Evolutionary conservation across 495 filamentous ascomycete genomes (phyloP).

Genomic region (Penicillium pancosmium): DNA sequence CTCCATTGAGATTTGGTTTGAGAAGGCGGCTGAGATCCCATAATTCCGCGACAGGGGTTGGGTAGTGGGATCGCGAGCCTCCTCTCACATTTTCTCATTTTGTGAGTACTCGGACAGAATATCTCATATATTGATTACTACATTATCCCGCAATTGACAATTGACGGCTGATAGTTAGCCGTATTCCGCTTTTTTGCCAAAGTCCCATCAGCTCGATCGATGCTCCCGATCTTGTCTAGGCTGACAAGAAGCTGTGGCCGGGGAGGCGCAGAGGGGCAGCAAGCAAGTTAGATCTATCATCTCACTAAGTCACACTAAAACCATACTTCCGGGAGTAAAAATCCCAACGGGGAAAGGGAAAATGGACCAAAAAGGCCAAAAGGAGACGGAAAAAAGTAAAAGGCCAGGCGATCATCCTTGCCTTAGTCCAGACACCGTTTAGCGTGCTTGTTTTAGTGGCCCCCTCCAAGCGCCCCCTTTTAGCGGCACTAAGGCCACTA

Average conservation of each 20-base stretch:
- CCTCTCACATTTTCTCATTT: neutral
- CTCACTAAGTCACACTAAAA: conserved; percentile 46
- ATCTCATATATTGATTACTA: too few species aligned
- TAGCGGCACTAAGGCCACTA: conserved; percentile 24
- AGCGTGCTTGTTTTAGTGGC: conserved; percentile 25
- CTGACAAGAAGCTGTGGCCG: conserved; percentile 7
- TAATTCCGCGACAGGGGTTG: conserved; percentile 16
- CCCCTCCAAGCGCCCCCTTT: conserved; percentile 20
- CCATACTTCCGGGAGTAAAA: conserved; percentile 38
- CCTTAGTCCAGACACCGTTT: conserved; percentile 38
- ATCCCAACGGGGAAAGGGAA: conserved; percentile 3
- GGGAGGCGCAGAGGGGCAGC: conserved; percentile 27
- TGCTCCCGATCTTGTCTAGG: conserved; percentile 7
- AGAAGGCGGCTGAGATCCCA: conserved; percentile 16
- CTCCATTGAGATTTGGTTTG: conserved; percentile 5
- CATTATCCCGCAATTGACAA: too few species aligned
- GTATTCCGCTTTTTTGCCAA: neutral
- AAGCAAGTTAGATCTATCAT: conserved; percentile 49
- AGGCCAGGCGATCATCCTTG: conserved; percentile 38
- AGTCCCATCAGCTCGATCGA: conserved; percentile 1
- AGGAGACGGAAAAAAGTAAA: conserved; percentile 2
- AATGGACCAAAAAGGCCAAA: conserved; percentile 14
- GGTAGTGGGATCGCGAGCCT: neutral
- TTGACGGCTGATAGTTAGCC: too few species aligned
- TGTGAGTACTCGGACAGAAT: too few species aligned